Evolutionary conservation across 176 grass and related monocot species (phyloP).

Genomic region (Cenchrus purpureus): DNA sequence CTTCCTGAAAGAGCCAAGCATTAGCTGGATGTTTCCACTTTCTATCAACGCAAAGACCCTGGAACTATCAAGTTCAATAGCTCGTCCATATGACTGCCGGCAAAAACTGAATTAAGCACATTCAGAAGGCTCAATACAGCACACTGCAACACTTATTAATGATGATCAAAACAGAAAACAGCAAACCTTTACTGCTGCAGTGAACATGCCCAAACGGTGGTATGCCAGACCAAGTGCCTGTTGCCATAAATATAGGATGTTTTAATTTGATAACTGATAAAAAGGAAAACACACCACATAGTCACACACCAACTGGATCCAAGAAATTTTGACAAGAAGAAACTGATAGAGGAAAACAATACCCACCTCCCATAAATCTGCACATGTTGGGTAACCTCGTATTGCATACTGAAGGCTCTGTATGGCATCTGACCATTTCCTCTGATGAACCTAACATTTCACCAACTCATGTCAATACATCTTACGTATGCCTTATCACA

Average conservation of each 20-base stretch:
- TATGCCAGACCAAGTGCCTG: conserved; percentile 96
- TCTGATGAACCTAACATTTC: conserved; percentile 83
- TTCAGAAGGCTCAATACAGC: conserved; percentile 38
- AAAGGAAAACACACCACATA: conserved; percentile 14
- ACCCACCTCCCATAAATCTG: conserved; percentile 95
- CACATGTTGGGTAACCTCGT: conserved; percentile 71
- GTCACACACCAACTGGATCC: background rate
- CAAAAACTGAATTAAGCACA: conserved; percentile 52
- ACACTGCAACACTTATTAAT: conserved; percentile 10
- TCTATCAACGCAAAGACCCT: conserved; percentile 88
- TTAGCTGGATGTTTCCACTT: conserved; percentile 88
- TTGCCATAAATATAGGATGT: conserved; percentile 45
- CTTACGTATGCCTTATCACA: background rate
- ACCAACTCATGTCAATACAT: conserved; percentile 32
- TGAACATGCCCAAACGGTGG: conserved; percentile 97
- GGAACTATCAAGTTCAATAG: conserved; percentile 80
- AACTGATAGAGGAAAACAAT: background rate
- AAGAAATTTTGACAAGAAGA: conserved; percentile 36
- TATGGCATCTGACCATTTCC: conserved; percentile 87
- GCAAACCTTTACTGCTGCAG: conserved; percentile 86
- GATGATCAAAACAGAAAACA: conserved; percentile 33
- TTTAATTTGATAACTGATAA: conserved; percentile 29
- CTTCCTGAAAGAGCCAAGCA: conserved; percentile 97
- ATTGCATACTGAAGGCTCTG: conserved; percentile 92
- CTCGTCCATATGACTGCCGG: conserved; percentile 87